Evolutionary conservation across 192 early-diverging fungal genomes (phyloP), one percentile per base, ranked within the genome.

Genomic region (Cetraspora pellucida): DNA sequence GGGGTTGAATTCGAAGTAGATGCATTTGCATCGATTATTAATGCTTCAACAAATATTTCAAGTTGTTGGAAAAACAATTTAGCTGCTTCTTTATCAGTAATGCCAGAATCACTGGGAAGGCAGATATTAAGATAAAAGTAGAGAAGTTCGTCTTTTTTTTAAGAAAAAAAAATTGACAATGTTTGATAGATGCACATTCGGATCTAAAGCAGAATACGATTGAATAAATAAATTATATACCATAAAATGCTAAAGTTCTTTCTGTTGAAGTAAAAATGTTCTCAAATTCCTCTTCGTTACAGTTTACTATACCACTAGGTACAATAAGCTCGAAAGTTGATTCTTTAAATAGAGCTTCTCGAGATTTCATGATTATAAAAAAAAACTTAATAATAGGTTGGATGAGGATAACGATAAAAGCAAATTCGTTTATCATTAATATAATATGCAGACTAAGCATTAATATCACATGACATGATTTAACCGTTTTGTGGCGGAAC

Each of bases 1-100:
- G 66, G 66, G 0, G 21, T 2, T 14, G 66, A 55, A 13, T 43
- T 44, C 23, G 78, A 73, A 23, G 37, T 37, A 1, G 60, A 61
- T 0, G 71, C 78, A 30, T 58, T 63, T 28, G 78, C 54, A 49
- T 89, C 88, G 2, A 80, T 78, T 77, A 87, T 82, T 17, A 85
- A 81, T 3, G 88, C 88, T 64, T 89, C 88, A 28, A 89, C 81
- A 55, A 85, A 84, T 25, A 89, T 82, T 49, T 89, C 88, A 9
- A 89, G 74, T 43, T 85, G 79, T 16, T 82, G 76, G 47, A 84
- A 89, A 77, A 86, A 85, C 16, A 72, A 72, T 13, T 75, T 67
- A 8, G 83, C 84, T 5, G 77, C 44, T 61, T 72, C 52, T 25
- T 59, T 25, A 61, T 82, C 45, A 60, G 82, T 73, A 69, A 81